Base-by-base conservation (phyloP, 805 yeast species). In the Saccharomycopsis babjevae region DNA sequence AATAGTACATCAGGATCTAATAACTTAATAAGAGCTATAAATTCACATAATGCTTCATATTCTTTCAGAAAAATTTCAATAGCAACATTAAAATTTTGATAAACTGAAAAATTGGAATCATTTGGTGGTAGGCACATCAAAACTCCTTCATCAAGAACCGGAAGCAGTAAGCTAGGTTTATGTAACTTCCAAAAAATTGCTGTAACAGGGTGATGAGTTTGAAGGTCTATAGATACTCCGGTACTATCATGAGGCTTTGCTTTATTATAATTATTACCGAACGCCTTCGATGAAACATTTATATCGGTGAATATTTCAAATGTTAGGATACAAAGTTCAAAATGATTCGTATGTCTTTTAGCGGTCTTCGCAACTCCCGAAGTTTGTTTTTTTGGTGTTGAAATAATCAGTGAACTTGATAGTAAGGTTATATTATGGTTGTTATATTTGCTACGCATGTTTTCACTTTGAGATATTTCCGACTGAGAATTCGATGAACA, bases 1-100 rank as follows among this genome's bases (percentile, higher is more conserved):
- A 89, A 79, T 5, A 94, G 68, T 36, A 94, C 82, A 70, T 94
- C 99, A 0, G 98, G 97, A 68, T 94, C 98, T 58, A 83, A 77
- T 1, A 75, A 66, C 20, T 83, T 79, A 0, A 89, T 84, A 16
- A 86, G 64, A 1, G 78, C 76, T 0, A 84, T 72, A 8, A 93
- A 73, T 5, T 77, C 77, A 8, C 77, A 73, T 1, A 91, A 69
- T 82, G 89, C 75, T 6, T 78, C 83, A 1, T 71, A 62, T 67
- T 93, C 98, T n/a, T 73, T 68, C 0, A 71, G 73, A 63, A 81
- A 83, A 7, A 71, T 66, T 18, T 76, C 76, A 13, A 78, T 68
- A 0, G 80, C 73, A 3, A 64, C 60, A 4, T 66, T 65, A 52
- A 61, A 28, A 28, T 25, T 30, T 28, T 28, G 13, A 50, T n/a